Evolutionary conservation across 192 early-diverging fungal species (phyloP).

Genomic region (Rhizophlyctis rosea): DNA sequence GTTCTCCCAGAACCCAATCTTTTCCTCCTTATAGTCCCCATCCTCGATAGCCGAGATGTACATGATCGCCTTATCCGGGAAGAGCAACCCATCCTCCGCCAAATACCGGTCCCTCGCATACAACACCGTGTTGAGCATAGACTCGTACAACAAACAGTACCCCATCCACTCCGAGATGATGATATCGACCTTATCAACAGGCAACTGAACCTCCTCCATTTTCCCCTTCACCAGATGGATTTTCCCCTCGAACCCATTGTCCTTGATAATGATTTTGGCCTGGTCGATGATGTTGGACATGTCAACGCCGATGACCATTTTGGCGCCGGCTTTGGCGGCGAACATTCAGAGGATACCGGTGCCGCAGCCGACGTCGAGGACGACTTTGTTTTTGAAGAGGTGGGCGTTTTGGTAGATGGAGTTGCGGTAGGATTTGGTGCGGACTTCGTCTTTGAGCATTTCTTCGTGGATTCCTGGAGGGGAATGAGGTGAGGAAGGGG

Average conservation of each 20-base stretch:
- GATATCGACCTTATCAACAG: slow-evolving; percentile 95
- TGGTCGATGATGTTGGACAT: slow-evolving; percentile 98
- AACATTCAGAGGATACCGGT: slow-evolving; percentile 99
- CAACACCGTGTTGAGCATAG: slow-evolving; percentile 99
- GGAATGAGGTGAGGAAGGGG: background rate
- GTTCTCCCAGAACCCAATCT: slow-evolving; percentile 88
- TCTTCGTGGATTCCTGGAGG: slow-evolving; percentile 80
- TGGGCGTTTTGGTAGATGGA: slow-evolving; percentile 94
- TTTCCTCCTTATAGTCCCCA: slow-evolving; percentile 89
- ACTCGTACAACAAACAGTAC: slow-evolving; percentile 96
- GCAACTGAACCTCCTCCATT: slow-evolving; percentile 94
- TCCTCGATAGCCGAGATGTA: slow-evolving; percentile 90
- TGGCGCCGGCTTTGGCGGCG: slow-evolving; percentile 97
- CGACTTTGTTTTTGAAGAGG: slow-evolving; percentile 94
- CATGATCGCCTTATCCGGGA: slow-evolving; percentile 83
- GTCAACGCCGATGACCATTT: slow-evolving; percentile 92
- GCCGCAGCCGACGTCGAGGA: slow-evolving; percentile 98
- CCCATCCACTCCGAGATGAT: slow-evolving; percentile 99
- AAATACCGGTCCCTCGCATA: slow-evolving; percentile 94
- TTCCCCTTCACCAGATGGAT: slow-evolving; percentile 91
- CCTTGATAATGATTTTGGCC: slow-evolving; percentile 88
- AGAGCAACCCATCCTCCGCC: slow-evolving; percentile 85
- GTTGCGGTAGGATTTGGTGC: slow-evolving; percentile 89
- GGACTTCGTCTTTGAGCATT: slow-evolving; percentile 98
- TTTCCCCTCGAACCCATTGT: slow-evolving; percentile 87